phyloP scores from a whole-genome alignment of 495 filamentous ascomycete species.

The Podospora bellae-mahoneyi region DNA sequence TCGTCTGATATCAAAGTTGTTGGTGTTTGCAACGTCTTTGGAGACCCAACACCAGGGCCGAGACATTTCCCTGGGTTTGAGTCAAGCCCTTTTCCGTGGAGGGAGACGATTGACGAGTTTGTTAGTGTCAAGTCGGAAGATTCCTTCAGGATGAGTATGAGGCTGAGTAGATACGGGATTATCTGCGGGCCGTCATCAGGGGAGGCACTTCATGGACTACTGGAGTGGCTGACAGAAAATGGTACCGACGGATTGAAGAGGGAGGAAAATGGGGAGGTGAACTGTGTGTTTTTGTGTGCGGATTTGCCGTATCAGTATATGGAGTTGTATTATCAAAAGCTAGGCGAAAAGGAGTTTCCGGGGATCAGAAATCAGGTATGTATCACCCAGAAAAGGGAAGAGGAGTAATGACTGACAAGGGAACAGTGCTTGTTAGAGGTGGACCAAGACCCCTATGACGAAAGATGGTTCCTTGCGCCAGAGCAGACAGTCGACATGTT shows the following conservation, averaged over 20 bases:
- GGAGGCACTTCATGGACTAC: conserved; percentile 53
- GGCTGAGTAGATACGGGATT: conserved; percentile 55
- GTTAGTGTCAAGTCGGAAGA: conserved; percentile 53
- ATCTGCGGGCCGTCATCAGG: conserved; percentile 61
- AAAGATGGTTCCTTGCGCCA: conserved; percentile 45
- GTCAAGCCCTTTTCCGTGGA: conserved; percentile 57
- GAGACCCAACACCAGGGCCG: conserved; percentile 57
- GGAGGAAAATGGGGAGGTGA: conserved; percentile 42
- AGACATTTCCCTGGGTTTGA: conserved; percentile 51
- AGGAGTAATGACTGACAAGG: conserved; percentile 6
- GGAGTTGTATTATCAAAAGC: conserved; percentile 55
- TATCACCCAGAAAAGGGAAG: neutral
- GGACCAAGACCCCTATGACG: conserved; percentile 54
- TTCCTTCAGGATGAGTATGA: conserved; percentile 53
- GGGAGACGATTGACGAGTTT: conserved; percentile 49
- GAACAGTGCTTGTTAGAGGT: conserved; percentile 45
- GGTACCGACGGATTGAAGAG: conserved; percentile 47
- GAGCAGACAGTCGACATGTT: conserved; percentile 38
- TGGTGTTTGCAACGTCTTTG: conserved; percentile 53
- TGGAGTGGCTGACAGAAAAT: conserved; percentile 46
- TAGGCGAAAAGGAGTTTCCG: conserved; percentile 50
- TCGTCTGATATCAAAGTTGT: conserved; percentile 34
- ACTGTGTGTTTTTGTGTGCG: conserved; percentile 59
- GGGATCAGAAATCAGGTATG: conserved; percentile 56
- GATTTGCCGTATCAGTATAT: conserved; percentile 65